These are phyloP conservation scores for Entamoeba dispar DNA, from an alignment of 208 protist species.

Conservation along the genomic window DNA sequence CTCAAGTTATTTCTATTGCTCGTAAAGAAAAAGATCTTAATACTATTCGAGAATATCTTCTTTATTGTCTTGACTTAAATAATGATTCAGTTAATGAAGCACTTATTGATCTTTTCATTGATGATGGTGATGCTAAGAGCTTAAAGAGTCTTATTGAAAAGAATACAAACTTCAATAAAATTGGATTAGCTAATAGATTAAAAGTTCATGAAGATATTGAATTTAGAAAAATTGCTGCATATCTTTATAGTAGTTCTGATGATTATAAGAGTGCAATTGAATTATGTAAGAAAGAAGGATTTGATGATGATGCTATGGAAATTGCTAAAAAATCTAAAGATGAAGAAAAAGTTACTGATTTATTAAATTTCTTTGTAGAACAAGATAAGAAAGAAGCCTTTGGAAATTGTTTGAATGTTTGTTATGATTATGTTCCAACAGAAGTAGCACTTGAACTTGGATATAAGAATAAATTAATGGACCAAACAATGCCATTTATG, in stretches of 20 bases:
- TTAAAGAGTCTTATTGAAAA: conserved; percentile 72
- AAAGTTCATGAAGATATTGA: conserved; percentile 90
- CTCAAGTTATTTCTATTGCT: conserved; percentile 72
- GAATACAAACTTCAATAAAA: conserved; percentile 81
- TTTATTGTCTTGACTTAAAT: conserved; percentile 61
- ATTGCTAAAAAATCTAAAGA: conserved; percentile 78
- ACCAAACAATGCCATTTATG: conserved; percentile 93
- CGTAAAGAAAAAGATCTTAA: conserved; percentile 51
- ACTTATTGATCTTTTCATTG: conserved; percentile 84
- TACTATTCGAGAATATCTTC: conserved; percentile 80
- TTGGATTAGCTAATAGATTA: conserved; percentile 70
- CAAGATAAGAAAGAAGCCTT: conserved; percentile 65
- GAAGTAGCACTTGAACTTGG: conserved; percentile 86
- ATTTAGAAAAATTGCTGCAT: conserved; percentile 87
- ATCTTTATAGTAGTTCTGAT: conserved; percentile 64
- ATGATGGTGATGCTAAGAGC: conserved; percentile 87
- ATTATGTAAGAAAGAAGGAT: conserved; percentile 79
- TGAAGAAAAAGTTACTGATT: conserved; percentile 54
- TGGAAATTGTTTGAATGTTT: conserved; percentile 75
- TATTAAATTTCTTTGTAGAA: conserved; percentile 88
- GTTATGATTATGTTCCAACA: conserved; percentile 68
- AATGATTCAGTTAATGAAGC: conserved; percentile 79
- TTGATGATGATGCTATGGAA: conserved; percentile 88
- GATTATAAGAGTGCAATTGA: conserved; percentile 61
- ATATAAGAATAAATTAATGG: conserved; percentile 80